Conservation (phyloP, 768 basidiomycete species). For the Neoboletus magnificus region DNA sequence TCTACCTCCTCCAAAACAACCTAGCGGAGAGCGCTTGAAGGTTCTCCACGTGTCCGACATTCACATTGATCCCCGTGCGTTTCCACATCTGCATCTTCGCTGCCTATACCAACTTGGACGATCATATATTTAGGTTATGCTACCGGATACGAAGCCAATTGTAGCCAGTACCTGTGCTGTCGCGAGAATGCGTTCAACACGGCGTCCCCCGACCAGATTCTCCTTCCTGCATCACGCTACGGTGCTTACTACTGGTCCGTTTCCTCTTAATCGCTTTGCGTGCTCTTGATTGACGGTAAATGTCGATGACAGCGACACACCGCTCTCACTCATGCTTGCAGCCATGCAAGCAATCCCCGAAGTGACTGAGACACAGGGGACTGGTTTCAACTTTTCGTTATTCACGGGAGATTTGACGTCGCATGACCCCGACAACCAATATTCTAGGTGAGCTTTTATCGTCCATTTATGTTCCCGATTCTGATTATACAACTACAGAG, state of each 20-base stretch:
- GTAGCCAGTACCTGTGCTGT: constrained; percentile 62
- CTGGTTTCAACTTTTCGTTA: constrained; percentile 60
- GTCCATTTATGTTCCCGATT: neutral
- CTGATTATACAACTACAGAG: constrained; percentile 33
- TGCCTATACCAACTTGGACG: neutral
- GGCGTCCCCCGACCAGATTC: constrained; percentile 42
- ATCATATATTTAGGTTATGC: constrained; percentile 47
- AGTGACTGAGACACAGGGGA: constrained; percentile 54
- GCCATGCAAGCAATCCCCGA: constrained; percentile 64
- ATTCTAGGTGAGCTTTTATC: constrained; percentile 46
- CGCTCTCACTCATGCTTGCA: constrained; percentile 52
- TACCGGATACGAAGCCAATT: constrained; percentile 69
- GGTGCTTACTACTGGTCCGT: constrained; percentile 38
- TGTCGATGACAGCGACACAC: constrained; percentile 47
- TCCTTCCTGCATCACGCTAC: constrained; percentile 60
- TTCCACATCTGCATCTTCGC: neutral
- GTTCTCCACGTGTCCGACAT: constrained; percentile 49
- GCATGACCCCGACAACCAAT: constrained; percentile 66
- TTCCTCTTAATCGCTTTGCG: neutral
- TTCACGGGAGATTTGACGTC: constrained; percentile 75
- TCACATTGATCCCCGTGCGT: constrained; percentile 50
- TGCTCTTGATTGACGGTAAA: neutral
- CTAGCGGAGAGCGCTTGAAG: constrained; percentile 45
- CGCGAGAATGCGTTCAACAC: constrained; percentile 48
- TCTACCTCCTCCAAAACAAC: constrained; percentile 38